Evolutionary conservation across 2,329 filamentous ascomycete species (phyloP).

Genomic region (Ceratocystis eucalypticola): DNA sequence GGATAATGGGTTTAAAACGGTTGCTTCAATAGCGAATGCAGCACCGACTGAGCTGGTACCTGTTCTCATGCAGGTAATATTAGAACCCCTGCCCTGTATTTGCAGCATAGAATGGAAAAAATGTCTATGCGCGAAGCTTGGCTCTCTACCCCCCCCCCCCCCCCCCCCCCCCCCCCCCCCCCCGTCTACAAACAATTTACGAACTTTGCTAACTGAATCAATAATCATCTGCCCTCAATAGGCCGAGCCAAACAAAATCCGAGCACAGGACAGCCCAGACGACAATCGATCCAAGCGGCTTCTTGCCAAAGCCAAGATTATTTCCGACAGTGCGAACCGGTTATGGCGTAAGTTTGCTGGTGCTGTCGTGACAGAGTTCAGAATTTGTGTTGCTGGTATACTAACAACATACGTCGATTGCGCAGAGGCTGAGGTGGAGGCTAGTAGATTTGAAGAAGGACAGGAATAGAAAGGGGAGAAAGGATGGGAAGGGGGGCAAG

Average conservation of each 20-base stretch:
- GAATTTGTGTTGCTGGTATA: neutral
- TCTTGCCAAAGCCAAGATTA: constrained; percentile 51
- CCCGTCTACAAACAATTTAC: neutral
- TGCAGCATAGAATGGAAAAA: neutral
- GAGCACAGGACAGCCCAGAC: constrained; percentile 39
- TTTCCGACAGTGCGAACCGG: constrained; percentile 53
- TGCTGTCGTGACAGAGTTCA: neutral
- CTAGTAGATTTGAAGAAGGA: neutral
- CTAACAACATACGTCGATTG: neutral
- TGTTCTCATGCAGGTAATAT: constrained; percentile 52
- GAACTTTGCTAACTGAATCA: neutral
- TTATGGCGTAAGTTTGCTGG: constrained; percentile 46
- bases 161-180: no score
- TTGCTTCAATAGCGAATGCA: constrained; percentile 55
- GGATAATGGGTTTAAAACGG: constrained; percentile 59
- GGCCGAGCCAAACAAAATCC: constrained; percentile 54
- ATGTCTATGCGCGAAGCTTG: neutral
- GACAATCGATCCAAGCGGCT: constrained; percentile 52
- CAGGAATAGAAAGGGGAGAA: neutral
- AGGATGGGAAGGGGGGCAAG: neutral
- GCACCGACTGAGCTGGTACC: constrained; percentile 54
- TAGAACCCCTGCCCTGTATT: neutral
- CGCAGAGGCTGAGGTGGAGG: constrained; percentile 2
- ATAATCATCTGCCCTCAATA: constrained; percentile 23
- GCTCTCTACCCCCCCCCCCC: neutral